Conservation (phyloP, 2,329 filamentous ascomycete species). For the Neopestalotiopsis sp. region DNA sequence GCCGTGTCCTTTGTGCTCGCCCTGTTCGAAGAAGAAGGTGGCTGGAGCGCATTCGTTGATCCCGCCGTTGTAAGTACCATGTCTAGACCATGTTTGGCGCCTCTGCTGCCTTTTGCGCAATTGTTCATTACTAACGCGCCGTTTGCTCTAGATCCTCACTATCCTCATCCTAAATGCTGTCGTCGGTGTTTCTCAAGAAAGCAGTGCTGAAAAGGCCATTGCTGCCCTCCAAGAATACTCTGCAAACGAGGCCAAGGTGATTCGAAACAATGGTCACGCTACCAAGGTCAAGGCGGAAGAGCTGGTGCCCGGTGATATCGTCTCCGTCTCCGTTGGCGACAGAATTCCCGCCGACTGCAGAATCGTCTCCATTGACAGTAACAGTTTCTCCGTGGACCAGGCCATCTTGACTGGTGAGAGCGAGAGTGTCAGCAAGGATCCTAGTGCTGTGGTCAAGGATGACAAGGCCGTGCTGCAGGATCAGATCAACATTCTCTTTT, state of each 20-base stretch:
- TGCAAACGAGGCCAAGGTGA: conserved; percentile 93
- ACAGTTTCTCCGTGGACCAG: conserved; percentile 96
- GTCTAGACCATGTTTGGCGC: not conserved
- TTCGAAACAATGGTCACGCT: conserved; percentile 79
- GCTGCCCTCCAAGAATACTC: conserved; percentile 98
- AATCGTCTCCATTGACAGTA: conserved; percentile 88
- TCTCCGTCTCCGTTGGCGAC: conserved; percentile 88
- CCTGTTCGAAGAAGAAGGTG: conserved; percentile 89
- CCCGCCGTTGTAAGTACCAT: conserved; percentile 79
- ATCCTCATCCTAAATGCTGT: conserved; percentile 96
- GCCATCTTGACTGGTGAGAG: conserved; percentile 97
- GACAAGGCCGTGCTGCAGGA: conserved; percentile 92
- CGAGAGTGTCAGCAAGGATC: conserved; percentile 92
- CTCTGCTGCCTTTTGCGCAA: not conserved
- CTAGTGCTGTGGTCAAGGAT: conserved; percentile 69
- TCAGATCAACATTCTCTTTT: conserved; percentile 97
- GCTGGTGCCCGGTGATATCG: conserved; percentile 90
- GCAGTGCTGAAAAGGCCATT: conserved; percentile 97
- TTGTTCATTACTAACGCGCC: conserved; percentile 21
- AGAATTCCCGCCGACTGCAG: conserved; percentile 95
- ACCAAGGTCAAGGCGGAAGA: conserved; percentile 93
- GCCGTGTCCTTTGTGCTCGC: conserved; percentile 93
- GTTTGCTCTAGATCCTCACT: conserved; percentile 77
- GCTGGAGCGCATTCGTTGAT: conserved; percentile 97
- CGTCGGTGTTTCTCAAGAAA: conserved; percentile 97